phyloP scores from a whole-genome alignment of 108 stramenopile genomes.

The Chaetoceros tenuissimus region DNA sequence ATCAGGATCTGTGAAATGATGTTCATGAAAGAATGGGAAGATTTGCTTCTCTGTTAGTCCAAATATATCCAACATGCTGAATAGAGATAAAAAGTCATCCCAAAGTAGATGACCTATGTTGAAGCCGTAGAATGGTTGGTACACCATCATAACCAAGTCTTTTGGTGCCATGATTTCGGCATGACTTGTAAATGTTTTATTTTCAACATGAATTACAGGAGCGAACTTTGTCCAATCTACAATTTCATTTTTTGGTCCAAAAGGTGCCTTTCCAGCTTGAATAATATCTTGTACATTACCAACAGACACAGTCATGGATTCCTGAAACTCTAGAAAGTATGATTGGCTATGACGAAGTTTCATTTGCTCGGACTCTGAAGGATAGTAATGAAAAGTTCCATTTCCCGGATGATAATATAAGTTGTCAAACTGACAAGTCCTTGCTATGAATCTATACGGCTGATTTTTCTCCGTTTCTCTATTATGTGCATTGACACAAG shows the following conservation, averaged over 20 bases:
- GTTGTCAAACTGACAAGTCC: neutral
- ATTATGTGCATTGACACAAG: too few species aligned
- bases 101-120: slow-evolving; percentile 2
- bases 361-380: neutral
- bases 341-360: neutral
- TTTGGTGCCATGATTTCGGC: too few species aligned
- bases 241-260: neutral
- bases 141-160: too few species aligned
- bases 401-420: neutral
- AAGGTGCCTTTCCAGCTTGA: too few species aligned
- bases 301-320: neutral
- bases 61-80: neutral
- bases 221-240: neutral
- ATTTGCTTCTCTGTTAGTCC: neutral
- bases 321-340: neutral
- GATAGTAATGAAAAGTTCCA: neutral
- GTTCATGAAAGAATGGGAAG: neutral
- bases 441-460: neutral
- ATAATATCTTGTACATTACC: neutral
- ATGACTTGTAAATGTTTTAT: too few species aligned
- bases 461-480: too few species aligned
- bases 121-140: neutral
- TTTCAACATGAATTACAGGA: neutral
- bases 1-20: neutral
- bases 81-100: neutral